Conservation (phyloP, 225 moss, liverwort and hornwort genomes). For the Straminergon stramineum region DNA sequence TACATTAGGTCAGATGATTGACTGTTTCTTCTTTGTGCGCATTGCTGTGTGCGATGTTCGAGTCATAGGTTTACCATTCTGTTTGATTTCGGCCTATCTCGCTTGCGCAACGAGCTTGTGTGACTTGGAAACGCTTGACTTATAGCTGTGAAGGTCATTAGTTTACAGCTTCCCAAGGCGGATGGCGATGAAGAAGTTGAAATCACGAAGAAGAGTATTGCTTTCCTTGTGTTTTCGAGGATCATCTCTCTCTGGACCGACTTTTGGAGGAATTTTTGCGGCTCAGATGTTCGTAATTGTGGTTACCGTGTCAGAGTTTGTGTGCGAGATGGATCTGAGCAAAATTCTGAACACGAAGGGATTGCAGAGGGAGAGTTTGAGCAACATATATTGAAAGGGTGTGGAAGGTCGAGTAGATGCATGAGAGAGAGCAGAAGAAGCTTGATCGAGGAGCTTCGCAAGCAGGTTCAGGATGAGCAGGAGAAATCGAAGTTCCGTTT, state of each 20-base stretch:
- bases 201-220: not conserved
- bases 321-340: not conserved
- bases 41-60: not conserved
- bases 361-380: not conserved
- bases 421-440: not conserved
- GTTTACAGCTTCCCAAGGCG: not conserved
- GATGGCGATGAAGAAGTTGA: not conserved
- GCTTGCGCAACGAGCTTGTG: not conserved
- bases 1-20: not conserved
- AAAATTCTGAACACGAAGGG: not conserved
- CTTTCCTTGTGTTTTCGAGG: not conserved
- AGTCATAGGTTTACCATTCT: not conserved
- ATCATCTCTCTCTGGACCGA: not conserved
- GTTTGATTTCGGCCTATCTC: not conserved
- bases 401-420: not conserved
- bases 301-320: not conserved
- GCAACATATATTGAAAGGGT: not conserved
- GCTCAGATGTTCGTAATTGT: not conserved
- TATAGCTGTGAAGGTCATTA: not conserved
- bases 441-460: not conserved
- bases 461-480: not conserved
- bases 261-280: not conserved
- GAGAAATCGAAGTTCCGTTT: not conserved
- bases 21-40: not conserved
- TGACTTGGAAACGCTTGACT: not conserved